phyloP scores from a whole-genome alignment of 352 stramenopile genomes.

The Pythium aristosporum region DNA sequence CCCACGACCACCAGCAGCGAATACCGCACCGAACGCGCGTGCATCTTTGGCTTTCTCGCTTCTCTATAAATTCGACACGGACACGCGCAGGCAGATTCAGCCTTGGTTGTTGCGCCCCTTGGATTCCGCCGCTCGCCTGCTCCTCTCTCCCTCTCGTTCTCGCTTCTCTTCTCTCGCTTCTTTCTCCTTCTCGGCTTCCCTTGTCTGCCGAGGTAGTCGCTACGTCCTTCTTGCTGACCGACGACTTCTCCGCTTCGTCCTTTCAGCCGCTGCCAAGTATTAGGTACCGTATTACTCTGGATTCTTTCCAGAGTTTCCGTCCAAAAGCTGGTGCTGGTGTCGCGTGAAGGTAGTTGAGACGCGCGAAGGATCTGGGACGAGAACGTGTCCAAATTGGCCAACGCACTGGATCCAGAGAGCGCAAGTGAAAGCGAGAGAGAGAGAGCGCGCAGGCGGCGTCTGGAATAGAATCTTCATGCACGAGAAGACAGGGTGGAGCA shows the following conservation, averaged over 20 bases:
- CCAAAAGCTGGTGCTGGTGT: background rate
- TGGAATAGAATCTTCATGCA: background rate
- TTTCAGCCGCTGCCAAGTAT: background rate
- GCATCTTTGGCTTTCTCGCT: background rate
- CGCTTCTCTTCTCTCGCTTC: background rate
- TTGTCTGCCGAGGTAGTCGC: background rate
- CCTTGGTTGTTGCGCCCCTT: background rate
- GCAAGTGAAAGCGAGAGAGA: background rate
- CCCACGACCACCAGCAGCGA: background rate
- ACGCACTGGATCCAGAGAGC: slow-evolving; percentile 7
- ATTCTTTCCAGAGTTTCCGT: slow-evolving; percentile 8
- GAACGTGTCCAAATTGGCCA: slow-evolving; percentile 4
- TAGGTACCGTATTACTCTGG: slow-evolving; percentile 2
- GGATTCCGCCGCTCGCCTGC: background rate
- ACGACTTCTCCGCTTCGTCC: background rate
- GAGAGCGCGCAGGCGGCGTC: background rate
- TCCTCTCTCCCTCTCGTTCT: slow-evolving; percentile 1
- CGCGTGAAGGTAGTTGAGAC: slow-evolving; percentile 1
- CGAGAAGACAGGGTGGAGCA: background rate
- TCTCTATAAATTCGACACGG: background rate
- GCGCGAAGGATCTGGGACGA: slow-evolving; percentile 6
- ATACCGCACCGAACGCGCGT: background rate
- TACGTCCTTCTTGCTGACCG: background rate
- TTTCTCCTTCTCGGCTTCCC: background rate
- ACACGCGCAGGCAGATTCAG: background rate